These are phyloP conservation scores for Lactarius trivialis DNA, from an alignment of 768 basidiomycete genomes.

Conservation along the genomic window DNA sequence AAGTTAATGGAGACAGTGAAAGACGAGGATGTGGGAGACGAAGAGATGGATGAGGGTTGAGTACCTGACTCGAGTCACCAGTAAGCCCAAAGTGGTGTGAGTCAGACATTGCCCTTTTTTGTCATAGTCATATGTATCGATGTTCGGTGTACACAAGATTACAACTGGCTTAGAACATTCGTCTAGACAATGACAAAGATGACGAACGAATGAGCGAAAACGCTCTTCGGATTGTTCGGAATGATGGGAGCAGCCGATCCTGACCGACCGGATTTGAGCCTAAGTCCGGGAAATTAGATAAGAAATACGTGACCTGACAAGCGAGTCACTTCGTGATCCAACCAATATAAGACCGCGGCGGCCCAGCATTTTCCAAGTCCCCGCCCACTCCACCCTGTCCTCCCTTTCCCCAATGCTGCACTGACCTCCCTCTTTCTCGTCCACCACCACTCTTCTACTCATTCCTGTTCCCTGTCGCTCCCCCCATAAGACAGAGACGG, in stretches of 20 bases:
- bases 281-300: not conserved
- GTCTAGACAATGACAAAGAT: not conserved
- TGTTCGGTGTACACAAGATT: constrained; percentile 10
- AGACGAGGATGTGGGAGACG: constrained; percentile 51
- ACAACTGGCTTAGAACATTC: not conserved
- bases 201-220: constrained; percentile 17
- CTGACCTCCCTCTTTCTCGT: constrained; percentile 31
- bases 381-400: constrained; percentile 25
- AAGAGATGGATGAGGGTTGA: constrained; percentile 75
- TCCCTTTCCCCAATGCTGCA: constrained; percentile 30
- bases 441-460: constrained; percentile 22
- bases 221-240: constrained; percentile 13
- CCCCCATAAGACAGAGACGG: constrained; percentile 23
- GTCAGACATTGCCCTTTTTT: not conserved
- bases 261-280: constrained; percentile 1
- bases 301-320: not conserved
- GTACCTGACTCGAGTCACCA: not conserved
- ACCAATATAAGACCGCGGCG: constrained; percentile 21
- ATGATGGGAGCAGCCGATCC: constrained; percentile 20
- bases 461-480: constrained; percentile 21
- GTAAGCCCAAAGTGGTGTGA: not conserved
- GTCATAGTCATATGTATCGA: not conserved
- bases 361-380: constrained; percentile 28
- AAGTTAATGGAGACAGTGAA: constrained; percentile 65
- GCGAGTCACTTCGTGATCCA: constrained; percentile 13